A percentile compares a stretch with the other conserved stretches of the same genome.
These are phyloP conservation scores for Helenozyma rhizophorensis DNA, from an alignment of 805 yeast species.

Conservation along the genomic window DNA sequence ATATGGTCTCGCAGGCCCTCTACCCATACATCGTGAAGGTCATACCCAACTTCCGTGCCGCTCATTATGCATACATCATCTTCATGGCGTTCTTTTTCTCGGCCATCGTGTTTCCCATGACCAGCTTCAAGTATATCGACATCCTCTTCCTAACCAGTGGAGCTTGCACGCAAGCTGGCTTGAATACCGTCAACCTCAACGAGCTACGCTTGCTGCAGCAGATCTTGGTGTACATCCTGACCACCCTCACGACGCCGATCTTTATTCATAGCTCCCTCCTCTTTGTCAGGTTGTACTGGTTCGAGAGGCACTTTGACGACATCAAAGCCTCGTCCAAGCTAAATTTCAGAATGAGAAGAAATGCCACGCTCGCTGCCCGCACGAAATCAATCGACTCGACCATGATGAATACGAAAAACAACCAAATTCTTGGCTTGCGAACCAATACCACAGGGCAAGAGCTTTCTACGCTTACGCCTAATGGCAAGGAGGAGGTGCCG, in stretches of 20 bases:
- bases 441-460: background rate
- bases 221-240: conserved; percentile 56
- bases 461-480: background rate
- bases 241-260: conserved; percentile 78
- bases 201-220: conserved; percentile 72
- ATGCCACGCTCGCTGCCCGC: conserved; percentile 63
- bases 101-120: conserved; percentile 71
- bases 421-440: conserved; percentile 22
- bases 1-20: conserved; percentile 28
- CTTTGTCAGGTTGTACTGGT: conserved; percentile 80
- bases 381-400: conserved; percentile 30
- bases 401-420: conserved; percentile 25
- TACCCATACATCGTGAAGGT: conserved; percentile 39
- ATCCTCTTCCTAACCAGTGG: conserved; percentile 73
- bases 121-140: conserved; percentile 67
- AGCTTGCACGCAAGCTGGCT: conserved; percentile 86
- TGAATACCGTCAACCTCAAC: conserved; percentile 74
- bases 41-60: conserved; percentile 55
- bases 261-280: conserved; percentile 78
- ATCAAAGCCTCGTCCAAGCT: conserved; percentile 74
- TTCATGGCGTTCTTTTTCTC: conserved; percentile 61
- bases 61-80: conserved; percentile 71
- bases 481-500: background rate
- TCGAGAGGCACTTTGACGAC: conserved; percentile 79
- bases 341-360: conserved; percentile 78